Base-by-base conservation (phyloP, 768 basidiomycete species). In the Mycena albidolilacea region DNA sequence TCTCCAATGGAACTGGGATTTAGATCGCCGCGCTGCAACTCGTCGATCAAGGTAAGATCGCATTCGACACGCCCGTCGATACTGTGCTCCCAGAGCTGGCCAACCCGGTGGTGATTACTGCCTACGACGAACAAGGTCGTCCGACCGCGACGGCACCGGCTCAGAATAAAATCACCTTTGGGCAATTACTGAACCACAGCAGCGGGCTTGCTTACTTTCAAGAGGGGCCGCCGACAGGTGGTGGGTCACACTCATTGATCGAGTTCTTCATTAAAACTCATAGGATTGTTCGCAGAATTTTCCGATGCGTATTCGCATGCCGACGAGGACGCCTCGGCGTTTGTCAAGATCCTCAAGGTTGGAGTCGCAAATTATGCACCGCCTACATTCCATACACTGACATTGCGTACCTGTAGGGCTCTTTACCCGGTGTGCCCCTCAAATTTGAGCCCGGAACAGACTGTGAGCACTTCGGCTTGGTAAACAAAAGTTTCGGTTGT, bases 11-110 rank as follows among this genome's bases (percentile, higher is more conserved):
- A 41, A 21, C 19, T 35, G 30, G 37, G 21, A 35, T 15, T 14
- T 54, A 83, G 81, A 71, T 83, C 39, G 80, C 81, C 35, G 78
- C 79, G 21, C 75, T 82, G 46, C 79, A 81, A 67, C 76, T 82
- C 5, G 74, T 82, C 21, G 82, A 83, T 23, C 76, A 77, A 44
- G 80, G 78, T 9, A 79, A 73, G 52, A 75, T 83, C 21, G 60
- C 39, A 2, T 59, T 78, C 30, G 78, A 80, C 39, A 81, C 78
- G 4, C 77, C 74, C 4, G 79, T 80, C 15, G 75, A 80, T 11
- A 60, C 77, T 11, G 73, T 77, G 46, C 76, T 83, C 57, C 80
- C 81, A 1, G 78, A 81, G 58, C 78, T 83, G 21, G 71, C 76
- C 0, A 77, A 79, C 41, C 75, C 79, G 0, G 69, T 82, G 30